Evolutionary conservation across 106 monocot species (phyloP), one percentile per base, ranked within the genome.

Genomic region (Phalaenopsis equestris): DNA sequence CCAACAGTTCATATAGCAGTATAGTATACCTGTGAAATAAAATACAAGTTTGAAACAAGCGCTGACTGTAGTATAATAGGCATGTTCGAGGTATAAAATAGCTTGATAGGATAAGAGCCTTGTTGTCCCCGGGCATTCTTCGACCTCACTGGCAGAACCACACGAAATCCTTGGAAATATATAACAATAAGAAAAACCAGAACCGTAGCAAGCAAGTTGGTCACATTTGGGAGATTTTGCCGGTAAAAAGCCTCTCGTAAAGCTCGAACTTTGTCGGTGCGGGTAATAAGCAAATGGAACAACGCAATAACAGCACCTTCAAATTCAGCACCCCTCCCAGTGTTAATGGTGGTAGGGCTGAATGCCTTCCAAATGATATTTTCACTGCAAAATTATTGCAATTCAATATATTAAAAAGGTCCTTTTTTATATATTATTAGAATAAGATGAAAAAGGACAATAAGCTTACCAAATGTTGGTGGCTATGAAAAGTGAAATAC

Each of bases 401-500:
- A 43, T 74, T 74, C 74, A 74, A 14, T 9, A 70, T 37, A 70
- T 15, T 1, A 70, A 14, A 70, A 70, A 70, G 3, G 4, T 15
- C 37, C 0, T 37, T 37, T 70, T 30, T 15, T 30, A 3, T 39
- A 37, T 70, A 12, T 39, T 10, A 10, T 14, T 70, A 2, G 5
- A 70, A 70, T 37, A 14, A 15, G 14, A 37, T 70, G 12, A 38
- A 30, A 39, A 61, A 56, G 17, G 36, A 8, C 1, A 47, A 75
- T 6, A 3, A 46, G 79, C 81, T 73, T 73, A 86, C 89, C 89
- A 89, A 16, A 84, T 89, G 80, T 86, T 89, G 57, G 86, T 89
- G 58, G 89, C 89, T 45, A 86, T 89, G 77, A 89, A 89, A 30
- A 89, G 80, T 42, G 89, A 89, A 21, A 89, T 89, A 72, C 86